Conservation (phyloP, 2,329 filamentous ascomycete genomes). For the Aureobasidium sp. region DNA sequence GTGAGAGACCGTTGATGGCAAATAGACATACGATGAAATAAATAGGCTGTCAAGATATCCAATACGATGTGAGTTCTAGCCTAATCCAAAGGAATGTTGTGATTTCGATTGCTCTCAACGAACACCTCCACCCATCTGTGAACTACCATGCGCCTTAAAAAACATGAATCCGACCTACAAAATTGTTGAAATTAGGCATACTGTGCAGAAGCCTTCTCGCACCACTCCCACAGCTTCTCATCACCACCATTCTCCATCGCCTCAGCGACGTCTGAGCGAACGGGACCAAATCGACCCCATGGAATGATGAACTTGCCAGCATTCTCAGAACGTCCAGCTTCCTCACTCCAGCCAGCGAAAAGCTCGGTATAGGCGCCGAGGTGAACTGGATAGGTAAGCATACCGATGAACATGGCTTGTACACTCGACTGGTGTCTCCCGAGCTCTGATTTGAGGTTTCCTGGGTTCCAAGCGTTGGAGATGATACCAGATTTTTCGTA, state of each 20-base stretch:
- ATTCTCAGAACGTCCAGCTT: constrained; percentile 19
- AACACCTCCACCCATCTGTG: background rate
- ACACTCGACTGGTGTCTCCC: constrained; percentile 18
- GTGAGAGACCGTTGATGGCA: too few species aligned
- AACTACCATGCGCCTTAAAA: background rate
- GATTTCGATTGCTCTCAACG: background rate
- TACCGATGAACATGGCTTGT: constrained; percentile 12
- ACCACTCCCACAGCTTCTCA: constrained; percentile 33
- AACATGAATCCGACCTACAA: background rate
- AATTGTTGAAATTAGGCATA: constrained; percentile 12
- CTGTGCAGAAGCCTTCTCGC: constrained; percentile 26
- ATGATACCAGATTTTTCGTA: constrained; percentile 18
- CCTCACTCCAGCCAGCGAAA: constrained; percentile 21
- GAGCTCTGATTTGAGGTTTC: constrained; percentile 23
- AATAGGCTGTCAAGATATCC: background rate
- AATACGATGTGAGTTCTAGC: background rate
- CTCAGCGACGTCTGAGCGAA: constrained; percentile 21
- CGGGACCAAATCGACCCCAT: constrained; percentile 19
- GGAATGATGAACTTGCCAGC: constrained; percentile 22
- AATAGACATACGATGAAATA: too few species aligned
- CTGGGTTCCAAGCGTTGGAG: constrained; percentile 23
- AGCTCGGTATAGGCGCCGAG: constrained; percentile 27
- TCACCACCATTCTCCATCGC: constrained; percentile 13
- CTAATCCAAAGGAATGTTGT: background rate
- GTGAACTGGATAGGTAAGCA: constrained; percentile 16